Evolutionary conservation across 441 rosid species (phyloP), one percentile per base, ranked within the genome.

Genomic region (Adansonia grandidieri): DNA sequence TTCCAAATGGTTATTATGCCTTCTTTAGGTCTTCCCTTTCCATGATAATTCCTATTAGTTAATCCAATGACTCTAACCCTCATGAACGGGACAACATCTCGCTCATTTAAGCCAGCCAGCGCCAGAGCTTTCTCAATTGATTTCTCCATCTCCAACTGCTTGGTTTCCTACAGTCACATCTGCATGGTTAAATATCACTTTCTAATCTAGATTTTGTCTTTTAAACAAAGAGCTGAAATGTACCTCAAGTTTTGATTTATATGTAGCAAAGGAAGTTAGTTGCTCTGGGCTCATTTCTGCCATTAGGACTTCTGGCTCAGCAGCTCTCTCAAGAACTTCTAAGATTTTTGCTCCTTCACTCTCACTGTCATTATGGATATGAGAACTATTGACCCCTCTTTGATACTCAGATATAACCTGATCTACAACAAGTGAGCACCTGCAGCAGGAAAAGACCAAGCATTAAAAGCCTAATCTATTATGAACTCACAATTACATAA

Each of bases 231-330:
- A 64, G 70, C 78, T 47, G 80, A 77, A 80, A 75, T 76, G 17
- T 72, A 96, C 99, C 93, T 94, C 97, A 64, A 89, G 72, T 79
- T 90, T 94, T 77, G 90, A 84, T 85, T 87, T 93, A 84, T 91
- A 94, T 78, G 86, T 79, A 48, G 90, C 81, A 82, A 91, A 90
- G 74, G 94, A 89, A 87, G 80, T 84, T 76, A 93, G 86, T 77
- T 94, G 99, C 86, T 92, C 95, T 19, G 88, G 80, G 81, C 91
- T 94, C 99, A 97, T 97, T 82, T 89, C 98, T 68, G 98, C 99
- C 99, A 94, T 90, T 72, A 97, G 61, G 72, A 94, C 81, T 88
- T 97, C 99, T 75, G 98, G 98, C 85, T 94, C 99, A 61, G 96
- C 92, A 58, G 95, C 87, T 65, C 87, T 82, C 89, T 96, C 97